Evolutionary conservation across 352 stramenopile species (phyloP), one percentile per base, ranked within the genome.

Genomic region (Pythium aristosporum): DNA sequence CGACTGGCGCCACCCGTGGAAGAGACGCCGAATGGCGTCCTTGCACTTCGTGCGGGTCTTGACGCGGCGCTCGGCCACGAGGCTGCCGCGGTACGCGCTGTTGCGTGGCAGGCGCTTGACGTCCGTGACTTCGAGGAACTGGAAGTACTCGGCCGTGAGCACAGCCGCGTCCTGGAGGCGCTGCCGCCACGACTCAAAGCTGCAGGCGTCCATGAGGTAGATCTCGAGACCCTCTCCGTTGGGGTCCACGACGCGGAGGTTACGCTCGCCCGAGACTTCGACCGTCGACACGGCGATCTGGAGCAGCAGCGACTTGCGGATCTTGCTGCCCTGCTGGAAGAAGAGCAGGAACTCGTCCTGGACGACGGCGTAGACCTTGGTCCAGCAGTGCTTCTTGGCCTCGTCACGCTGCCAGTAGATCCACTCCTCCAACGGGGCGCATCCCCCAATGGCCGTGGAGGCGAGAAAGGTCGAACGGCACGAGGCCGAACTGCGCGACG

Each of bases 351-450:
- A 91, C 63, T 93, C 84, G 62, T 88, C 82, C 69, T 93, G 77
- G 13, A 91, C 71, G 58, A 91, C 82, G 43, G 69, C 82, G 67
- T 87, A 93, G 23, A 93, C 82, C 57, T 90, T 91, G 55, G 82
- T 93, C 84, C 84, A 93, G 77, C 84, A 90, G 61, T 79, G 70
- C 25, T 68, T 65, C 50, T 91, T 84, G 60, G 54, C 72, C 25
- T 75, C 77, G 56, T 93, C 84, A 23, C 84, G 84, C 65, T 93
- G 80, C 84, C 84, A 93, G 76, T 93, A 91, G 67, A 93, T 83
- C 84, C 84, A 93, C 61, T 89, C 80, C 56, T 91, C 78, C 2
- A 91, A 67, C 42, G 70, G 71, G 23, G 83, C 76, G 23, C 56
- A 47, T 18, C 64, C 50, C 9, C 67, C 76, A 48, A 60, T 52